phyloP scores from a whole-genome alignment of 202 grass and related monocot species.

The Elaeis oleifera region DNA sequence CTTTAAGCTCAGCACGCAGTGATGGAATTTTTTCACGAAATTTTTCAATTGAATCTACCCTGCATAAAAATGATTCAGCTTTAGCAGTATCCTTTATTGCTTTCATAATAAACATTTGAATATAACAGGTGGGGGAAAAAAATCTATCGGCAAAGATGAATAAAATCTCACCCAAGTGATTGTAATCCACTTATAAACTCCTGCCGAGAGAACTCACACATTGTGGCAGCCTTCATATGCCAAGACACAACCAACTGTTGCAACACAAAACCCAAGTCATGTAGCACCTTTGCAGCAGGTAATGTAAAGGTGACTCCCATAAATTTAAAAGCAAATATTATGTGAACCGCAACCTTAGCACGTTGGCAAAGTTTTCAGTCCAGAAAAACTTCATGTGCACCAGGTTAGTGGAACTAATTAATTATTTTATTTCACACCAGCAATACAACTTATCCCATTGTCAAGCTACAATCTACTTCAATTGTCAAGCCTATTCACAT shows the following conservation, averaged over 20 bases:
- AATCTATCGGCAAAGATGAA: not conserved
- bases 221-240: constrained; percentile 99
- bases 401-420: too few species aligned
- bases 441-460: too few species aligned
- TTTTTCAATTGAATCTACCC: constrained; percentile 87
- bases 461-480: too few species aligned
- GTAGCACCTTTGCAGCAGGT: constrained; percentile 6
- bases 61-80: constrained; percentile 38
- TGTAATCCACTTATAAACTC: constrained; percentile 86
- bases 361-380: too few species aligned
- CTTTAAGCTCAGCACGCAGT: constrained; percentile 83
- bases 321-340: too few species aligned
- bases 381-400: too few species aligned
- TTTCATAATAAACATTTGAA: not conserved
- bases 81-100: constrained; percentile 9
- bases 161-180: constrained; percentile 65
- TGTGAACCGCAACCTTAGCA: not conserved
- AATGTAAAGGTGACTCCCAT: too few species aligned
- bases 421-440: too few species aligned
- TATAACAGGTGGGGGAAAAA: not conserved
- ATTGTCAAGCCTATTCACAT: too few species aligned
- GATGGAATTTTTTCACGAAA: constrained; percentile 81
- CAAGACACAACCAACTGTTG: constrained; percentile 95
- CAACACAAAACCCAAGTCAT: constrained; percentile 24
- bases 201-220: constrained; percentile 95